Conservation (phyloP, 2,329 filamentous ascomycete genomes). For the Cladosporium velox region DNA sequence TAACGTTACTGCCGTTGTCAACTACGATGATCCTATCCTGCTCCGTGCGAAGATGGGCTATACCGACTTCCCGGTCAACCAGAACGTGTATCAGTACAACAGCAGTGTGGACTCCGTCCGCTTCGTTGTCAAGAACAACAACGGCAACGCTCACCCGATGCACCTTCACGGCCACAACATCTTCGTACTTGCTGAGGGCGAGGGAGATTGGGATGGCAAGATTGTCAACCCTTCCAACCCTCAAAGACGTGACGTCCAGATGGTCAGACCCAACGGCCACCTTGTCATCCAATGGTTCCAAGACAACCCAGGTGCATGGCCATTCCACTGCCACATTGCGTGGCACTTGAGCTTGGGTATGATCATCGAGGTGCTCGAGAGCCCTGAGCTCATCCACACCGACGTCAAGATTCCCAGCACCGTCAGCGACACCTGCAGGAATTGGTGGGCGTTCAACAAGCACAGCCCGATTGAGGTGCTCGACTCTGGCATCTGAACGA, state of each 20-base stretch:
- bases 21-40: slow-evolving; percentile 62
- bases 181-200: slow-evolving; percentile 45
- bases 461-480: slow-evolving; percentile 6
- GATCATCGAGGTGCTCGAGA: slow-evolving; percentile 39
- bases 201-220: slow-evolving; percentile 44
- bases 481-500: slow-evolving; percentile 12
- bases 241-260: slow-evolving; percentile 39
- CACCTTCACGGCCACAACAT: slow-evolving; percentile 53
- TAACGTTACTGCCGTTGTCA: slow-evolving; percentile 51
- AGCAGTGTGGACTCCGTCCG: slow-evolving; percentile 4
- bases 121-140: slow-evolving; percentile 38
- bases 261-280: slow-evolving; percentile 34
- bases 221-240: slow-evolving; percentile 41
- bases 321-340: slow-evolving; percentile 31
- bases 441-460: slow-evolving; percentile 42
- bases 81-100: slow-evolving; percentile 51
- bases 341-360: slow-evolving; percentile 34
- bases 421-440: slow-evolving; percentile 53
- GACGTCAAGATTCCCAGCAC: slow-evolving; percentile 48
- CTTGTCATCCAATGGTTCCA: slow-evolving; percentile 40
- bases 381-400: slow-evolving; percentile 43
- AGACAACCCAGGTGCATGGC: slow-evolving; percentile 42
- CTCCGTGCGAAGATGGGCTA: slow-evolving; percentile 50
- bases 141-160: slow-evolving; percentile 40
- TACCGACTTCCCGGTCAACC: slow-evolving; percentile 26